A percentile compares a stretch with the other conserved stretches of the same genome.
phyloP scores from a whole-genome alignment of 345 rosid species.

The Anacardium occidentale region DNA sequence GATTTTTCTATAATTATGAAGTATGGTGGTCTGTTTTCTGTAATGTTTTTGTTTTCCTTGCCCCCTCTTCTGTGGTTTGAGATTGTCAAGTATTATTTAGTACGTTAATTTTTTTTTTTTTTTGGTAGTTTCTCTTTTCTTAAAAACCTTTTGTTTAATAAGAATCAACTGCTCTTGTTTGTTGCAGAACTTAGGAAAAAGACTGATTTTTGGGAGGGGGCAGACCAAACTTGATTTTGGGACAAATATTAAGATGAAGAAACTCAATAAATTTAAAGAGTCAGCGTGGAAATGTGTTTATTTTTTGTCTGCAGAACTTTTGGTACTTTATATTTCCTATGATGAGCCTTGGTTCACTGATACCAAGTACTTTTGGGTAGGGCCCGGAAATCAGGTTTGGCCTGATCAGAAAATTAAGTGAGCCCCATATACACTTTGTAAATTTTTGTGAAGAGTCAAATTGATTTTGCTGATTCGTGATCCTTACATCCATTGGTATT shows the following conservation, averaged over 20 bases:
- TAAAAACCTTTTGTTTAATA: too few species aligned
- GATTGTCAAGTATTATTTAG: too few species aligned
- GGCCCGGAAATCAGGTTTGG: slow-evolving; percentile 81
- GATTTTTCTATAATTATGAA: too few species aligned
- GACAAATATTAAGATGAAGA: slow-evolving; percentile 44
- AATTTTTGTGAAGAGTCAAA: neutral
- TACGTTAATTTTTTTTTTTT: neutral
- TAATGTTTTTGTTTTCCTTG: too few species aligned
- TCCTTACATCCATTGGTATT: neutral
- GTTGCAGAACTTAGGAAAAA: slow-evolving; percentile 57
- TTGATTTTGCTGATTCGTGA: slow-evolving; percentile 13
- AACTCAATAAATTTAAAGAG: slow-evolving; percentile 74
- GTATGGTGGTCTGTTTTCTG: too few species aligned
- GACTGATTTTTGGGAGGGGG: slow-evolving; percentile 54
- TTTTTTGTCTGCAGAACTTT: slow-evolving; percentile 70
- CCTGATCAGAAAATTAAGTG: slow-evolving; percentile 87
- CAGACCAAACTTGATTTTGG: slow-evolving; percentile 33
- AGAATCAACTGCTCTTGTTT: neutral
- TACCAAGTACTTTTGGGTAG: slow-evolving; percentile 74
- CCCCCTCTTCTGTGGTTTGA: too few species aligned
- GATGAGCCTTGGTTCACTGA: slow-evolving; percentile 84
- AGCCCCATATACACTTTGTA: slow-evolving; percentile 21
- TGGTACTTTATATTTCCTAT: slow-evolving; percentile 55
- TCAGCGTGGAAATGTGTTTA: slow-evolving; percentile 92
- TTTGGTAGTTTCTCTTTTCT: neutral